Conservation (phyloP, 306 rosid genomes). For the Hylodesmum podocarpum region DNA sequence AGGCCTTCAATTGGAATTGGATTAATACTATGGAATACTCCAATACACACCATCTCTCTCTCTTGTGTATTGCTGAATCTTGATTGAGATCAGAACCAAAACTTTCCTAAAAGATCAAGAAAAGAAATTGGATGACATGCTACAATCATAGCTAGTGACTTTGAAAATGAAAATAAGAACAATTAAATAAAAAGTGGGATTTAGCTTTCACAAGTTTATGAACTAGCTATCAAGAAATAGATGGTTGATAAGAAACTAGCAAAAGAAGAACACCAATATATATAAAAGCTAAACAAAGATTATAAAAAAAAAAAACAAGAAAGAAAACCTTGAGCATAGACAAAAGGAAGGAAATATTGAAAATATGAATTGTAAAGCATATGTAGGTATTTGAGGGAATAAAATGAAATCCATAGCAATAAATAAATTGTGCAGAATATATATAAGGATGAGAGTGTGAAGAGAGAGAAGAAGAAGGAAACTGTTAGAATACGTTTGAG, state of each 20-base stretch:
- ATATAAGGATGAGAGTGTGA: constrained; percentile 39
- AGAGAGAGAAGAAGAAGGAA: constrained; percentile 32
- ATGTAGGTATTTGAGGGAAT: neutral
- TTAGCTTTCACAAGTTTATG: constrained; percentile 14
- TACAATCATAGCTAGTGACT: neutral
- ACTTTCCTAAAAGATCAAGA: neutral
- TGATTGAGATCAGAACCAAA: constrained; percentile 17
- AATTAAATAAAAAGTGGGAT: neutral
- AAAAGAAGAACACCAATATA: neutral
- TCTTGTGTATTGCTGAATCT: neutral
- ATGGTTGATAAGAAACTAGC: constrained; percentile 9
- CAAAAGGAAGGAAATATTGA: neutral
- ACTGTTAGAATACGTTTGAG: constrained; percentile 44
- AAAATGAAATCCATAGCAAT: neutral
- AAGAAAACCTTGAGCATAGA: neutral
- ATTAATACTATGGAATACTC: constrained; percentile 11
- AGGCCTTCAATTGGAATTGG: neutral
- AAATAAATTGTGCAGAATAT: constrained; percentile 26
- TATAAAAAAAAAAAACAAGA: neutral
- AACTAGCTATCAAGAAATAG: neutral
- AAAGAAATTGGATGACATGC: neutral
- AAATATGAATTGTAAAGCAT: neutral
- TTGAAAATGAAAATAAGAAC: constrained; percentile 1
- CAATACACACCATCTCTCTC: constrained; percentile 37
- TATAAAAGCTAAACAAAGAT: neutral